Evolutionary conservation across 1,284 basidiomycete genomes (phyloP).

Genomic region (Trametes pubescens): DNA sequence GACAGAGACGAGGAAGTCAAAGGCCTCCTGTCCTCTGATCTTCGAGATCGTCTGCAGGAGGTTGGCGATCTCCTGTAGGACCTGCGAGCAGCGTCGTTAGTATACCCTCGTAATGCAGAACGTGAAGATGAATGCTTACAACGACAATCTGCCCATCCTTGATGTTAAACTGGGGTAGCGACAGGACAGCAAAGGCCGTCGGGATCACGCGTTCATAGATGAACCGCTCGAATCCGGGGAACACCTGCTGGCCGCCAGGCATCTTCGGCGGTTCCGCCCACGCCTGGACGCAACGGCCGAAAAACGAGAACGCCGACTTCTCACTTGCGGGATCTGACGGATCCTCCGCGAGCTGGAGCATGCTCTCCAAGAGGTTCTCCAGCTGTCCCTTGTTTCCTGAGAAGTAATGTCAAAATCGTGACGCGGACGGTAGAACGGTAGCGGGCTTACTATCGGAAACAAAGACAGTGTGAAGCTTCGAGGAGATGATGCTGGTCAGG

Average conservation of each 20-base stretch:
- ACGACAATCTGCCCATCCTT: constrained; percentile 88
- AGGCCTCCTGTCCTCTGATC: constrained; percentile 85
- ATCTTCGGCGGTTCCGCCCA: constrained; percentile 73
- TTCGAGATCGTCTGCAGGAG: constrained; percentile 84
- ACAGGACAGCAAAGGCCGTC: constrained; percentile 84
- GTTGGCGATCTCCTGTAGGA: constrained; percentile 87
- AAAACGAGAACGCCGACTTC: constrained; percentile 84
- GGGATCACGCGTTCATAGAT: constrained; percentile 91
- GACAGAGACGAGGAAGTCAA: constrained; percentile 80
- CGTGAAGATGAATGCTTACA: constrained; percentile 62
- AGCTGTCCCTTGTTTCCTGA: constrained; percentile 86
- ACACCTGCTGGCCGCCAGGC: constrained; percentile 55
- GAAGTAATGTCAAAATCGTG: constrained; percentile 4
- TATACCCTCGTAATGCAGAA: neutral
- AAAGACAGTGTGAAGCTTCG: constrained; percentile 86
- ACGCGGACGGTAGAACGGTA: constrained; percentile 14
- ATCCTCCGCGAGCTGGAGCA: constrained; percentile 83
- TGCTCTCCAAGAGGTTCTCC: constrained; percentile 72
- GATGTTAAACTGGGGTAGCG: constrained; percentile 83
- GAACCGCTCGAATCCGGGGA: constrained; percentile 95
- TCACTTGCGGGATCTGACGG: constrained; percentile 78
- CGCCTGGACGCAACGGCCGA: constrained; percentile 77
- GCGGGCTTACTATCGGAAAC: constrained; percentile 79
- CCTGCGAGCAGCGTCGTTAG: constrained; percentile 53
- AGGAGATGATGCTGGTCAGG: constrained; percentile 83